Conservation (phyloP, 2,329 filamentous ascomycete genomes). For the Fusarium pilosicola region DNA sequence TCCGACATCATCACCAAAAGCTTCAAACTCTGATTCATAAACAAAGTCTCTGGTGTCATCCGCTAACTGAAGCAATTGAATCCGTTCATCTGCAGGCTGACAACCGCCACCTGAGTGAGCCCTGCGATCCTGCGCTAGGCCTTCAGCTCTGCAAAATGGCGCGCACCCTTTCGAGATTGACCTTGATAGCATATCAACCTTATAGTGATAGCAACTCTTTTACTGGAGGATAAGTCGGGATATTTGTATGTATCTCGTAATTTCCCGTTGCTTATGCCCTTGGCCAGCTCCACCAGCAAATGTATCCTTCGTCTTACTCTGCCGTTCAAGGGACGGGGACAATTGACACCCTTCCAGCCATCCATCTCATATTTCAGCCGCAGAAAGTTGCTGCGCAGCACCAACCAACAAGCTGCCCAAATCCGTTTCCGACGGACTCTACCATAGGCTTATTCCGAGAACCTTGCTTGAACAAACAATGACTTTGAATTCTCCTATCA, state of each 20-base stretch:
- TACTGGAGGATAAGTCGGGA: neutral
- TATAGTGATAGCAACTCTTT: neutral
- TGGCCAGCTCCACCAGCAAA: slow-evolving; percentile 1
- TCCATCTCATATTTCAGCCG: slow-evolving; percentile 2
- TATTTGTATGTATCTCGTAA: neutral
- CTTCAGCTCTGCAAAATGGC: slow-evolving; percentile 23
- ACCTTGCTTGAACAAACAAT: neutral
- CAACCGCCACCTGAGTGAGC: slow-evolving; percentile 4
- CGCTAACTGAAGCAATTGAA: neutral
- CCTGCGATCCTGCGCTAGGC: slow-evolving; percentile 19
- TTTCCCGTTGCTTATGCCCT: neutral
- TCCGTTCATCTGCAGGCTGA: slow-evolving; percentile 17
- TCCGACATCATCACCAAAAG: neutral
- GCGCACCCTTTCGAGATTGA: slow-evolving; percentile 28
- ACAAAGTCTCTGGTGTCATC: neutral
- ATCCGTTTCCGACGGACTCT: slow-evolving; percentile 1
- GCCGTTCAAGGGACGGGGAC: neutral
- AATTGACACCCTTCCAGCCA: neutral
- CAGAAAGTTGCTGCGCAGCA: neutral
- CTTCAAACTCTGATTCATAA: slow-evolving; percentile 3
- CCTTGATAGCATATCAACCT: neutral
- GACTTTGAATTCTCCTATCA: neutral
- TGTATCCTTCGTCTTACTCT: slow-evolving; percentile 8
- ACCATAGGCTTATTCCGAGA: neutral
- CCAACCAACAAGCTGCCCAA: neutral